Conservation (phyloP, 768 basidiomycete genomes). For the Tubosaeta sp. region DNA sequence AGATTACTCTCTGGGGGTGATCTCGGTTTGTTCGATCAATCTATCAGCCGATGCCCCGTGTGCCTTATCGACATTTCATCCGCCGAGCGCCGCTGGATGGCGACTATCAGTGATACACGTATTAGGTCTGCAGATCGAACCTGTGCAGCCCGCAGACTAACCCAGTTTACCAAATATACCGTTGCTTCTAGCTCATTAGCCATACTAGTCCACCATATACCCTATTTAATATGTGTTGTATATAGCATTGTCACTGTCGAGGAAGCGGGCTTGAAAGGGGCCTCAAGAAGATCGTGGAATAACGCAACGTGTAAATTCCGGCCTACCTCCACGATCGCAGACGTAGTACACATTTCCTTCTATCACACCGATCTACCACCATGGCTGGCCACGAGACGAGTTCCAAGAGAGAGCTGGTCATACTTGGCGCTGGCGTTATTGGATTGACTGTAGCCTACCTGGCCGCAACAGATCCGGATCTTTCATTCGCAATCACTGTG, state of each 20-base stretch:
- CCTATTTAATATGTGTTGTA: too few species aligned
- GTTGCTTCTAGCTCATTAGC: too few species aligned
- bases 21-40: background rate
- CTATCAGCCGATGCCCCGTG: background rate
- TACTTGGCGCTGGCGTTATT: slow-evolving; percentile 38
- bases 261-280: too few species aligned
- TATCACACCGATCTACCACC: background rate
- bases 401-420: slow-evolving; percentile 20
- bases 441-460: slow-evolving; percentile 36
- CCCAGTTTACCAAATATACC: too few species aligned
- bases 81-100: background rate
- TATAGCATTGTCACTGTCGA: too few species aligned
- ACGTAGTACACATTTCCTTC: background rate
- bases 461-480: slow-evolving; percentile 21
- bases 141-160: too few species aligned
- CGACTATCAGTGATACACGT: background rate
- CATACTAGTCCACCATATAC: too few species aligned
- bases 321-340: too few species aligned
- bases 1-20: slow-evolving; percentile 41
- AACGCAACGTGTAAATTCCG: too few species aligned
- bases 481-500: slow-evolving; percentile 22
- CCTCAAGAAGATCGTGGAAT: too few species aligned
- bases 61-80: background rate
- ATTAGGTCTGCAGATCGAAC: too few species aligned
- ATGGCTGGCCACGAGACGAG: slow-evolving; percentile 11